Conservation (phyloP, 345 rosid species). For the Erodium maritimum region DNA sequence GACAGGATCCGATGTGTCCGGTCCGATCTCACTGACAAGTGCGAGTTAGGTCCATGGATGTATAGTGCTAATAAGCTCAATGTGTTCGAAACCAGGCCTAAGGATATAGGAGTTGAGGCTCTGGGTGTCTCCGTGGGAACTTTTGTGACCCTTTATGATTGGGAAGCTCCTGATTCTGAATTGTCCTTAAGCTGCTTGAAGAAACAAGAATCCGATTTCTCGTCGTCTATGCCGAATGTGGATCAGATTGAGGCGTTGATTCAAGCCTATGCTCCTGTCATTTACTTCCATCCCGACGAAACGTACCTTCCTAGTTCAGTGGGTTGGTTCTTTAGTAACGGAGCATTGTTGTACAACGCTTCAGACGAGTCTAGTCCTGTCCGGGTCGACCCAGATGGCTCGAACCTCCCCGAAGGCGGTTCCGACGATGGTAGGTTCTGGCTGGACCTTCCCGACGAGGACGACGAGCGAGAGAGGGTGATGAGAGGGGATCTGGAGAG, state of each 20-base stretch:
- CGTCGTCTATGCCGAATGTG: constrained; percentile 8
- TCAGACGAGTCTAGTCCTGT: constrained; percentile 10
- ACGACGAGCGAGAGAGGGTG: constrained; percentile 4
- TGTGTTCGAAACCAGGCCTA: constrained; percentile 10
- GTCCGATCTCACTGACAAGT: constrained; percentile 9
- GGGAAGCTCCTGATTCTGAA: not conserved
- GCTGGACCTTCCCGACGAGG: constrained; percentile 14
- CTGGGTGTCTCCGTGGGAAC: constrained; percentile 6
- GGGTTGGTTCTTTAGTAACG: constrained; percentile 12
- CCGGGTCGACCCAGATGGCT: constrained; percentile 5
- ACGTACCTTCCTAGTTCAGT: constrained; percentile 14
- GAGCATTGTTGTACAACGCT: constrained; percentile 10
- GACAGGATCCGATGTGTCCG: constrained; percentile 8
- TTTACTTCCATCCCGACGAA: constrained; percentile 15
- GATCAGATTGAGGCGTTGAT: constrained; percentile 10
- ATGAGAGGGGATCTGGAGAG: constrained; percentile 13
- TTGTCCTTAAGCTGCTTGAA: constrained; percentile 10
- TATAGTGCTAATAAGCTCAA: constrained; percentile 9
- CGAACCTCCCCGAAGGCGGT: constrained; percentile 13
- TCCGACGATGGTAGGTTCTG: constrained; percentile 11
- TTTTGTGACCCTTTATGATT: constrained; percentile 1
- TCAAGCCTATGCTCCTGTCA: constrained; percentile 11
- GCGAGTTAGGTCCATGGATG: constrained; percentile 9
- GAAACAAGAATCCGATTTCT: constrained; percentile 1
- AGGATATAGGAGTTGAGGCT: constrained; percentile 7